Evolutionary conservation across 106 monocot species (phyloP), one percentile per base, ranked within the genome.

Genomic region (Chionographis japonica): DNA sequence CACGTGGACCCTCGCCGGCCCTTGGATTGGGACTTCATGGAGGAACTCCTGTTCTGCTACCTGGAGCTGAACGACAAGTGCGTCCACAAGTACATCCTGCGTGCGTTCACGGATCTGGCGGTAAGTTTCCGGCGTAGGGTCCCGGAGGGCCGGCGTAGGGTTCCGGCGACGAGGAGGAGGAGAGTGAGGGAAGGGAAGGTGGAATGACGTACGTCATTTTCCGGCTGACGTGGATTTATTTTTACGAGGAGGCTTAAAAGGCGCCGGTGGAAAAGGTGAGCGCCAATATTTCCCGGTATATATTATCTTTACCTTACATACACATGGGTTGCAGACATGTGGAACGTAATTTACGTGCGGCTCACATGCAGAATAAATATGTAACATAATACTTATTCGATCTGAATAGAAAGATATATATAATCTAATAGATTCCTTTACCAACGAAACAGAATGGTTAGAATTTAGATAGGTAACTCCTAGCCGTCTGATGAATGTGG

Each of bases 21-120:
- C 49, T 59, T 92, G 82, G 97, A 97, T 61, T 97, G 92, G 97
- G 92, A 92, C 27, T 92, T 89, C 74, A 78, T 89, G 87, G 83
- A 83, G 72, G 92, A 92, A 74, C 76, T 97, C 2, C 74, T 97
- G 37, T 70, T 89, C 50, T 92, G 76, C 42, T 97, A 87, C 76
- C 50, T 92, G 46, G 80, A 90, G 41, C 82, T 97, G n/a, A 97
- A 97, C 58, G 87, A 97, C 39, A 68, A 72, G 40, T 70, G 68
- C 70, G 76, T 92, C 15, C 92, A 92, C 75, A 80, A 70, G 72
- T 62, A 89, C 74, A 73, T 97, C 43, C 82, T 92, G 6, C 64
- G 61, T 50, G 97, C 92, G 4, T 92, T 92, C 43, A 68, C 82
- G 1, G 92, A 92, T 39, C 68, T 92, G 5, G 73, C 78, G 40